These are phyloP conservation scores for Diplotaxis tenuifolia DNA, from an alignment of 345 rosid species.

Conservation along the genomic window DNA sequence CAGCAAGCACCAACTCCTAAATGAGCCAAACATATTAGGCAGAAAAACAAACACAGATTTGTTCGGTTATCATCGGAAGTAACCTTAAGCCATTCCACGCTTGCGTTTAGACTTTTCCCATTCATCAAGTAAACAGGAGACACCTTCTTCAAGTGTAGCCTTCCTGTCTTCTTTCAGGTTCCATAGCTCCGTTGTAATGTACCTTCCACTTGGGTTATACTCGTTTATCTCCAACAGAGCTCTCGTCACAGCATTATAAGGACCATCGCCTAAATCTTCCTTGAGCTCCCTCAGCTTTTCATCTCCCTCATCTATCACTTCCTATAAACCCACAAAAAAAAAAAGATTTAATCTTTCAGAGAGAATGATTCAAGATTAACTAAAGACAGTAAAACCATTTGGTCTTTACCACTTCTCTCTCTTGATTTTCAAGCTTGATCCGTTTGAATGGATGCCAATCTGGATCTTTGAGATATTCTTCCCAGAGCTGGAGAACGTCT, in stretches of 20 bases:
- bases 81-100: conserved; percentile 30
- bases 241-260: conserved; percentile 51
- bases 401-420: conserved; percentile 51
- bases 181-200: conserved; percentile 74
- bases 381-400: background rate
- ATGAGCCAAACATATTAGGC: background rate
- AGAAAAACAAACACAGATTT: background rate
- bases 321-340: conserved; percentile 13
- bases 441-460: conserved; percentile 85
- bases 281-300: conserved; percentile 58
- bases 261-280: conserved; percentile 60
- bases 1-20: background rate
- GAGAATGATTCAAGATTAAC: background rate
- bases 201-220: conserved; percentile 93
- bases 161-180: conserved; percentile 55
- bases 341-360: background rate
- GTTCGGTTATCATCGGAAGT: background rate
- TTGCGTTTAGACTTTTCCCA: conserved; percentile 46
- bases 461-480: conserved; percentile 77
- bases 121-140: conserved; percentile 44
- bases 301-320: conserved; percentile 59
- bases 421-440: conserved; percentile 44
- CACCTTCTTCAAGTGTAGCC: conserved; percentile 76
- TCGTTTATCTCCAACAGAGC: conserved; percentile 78
- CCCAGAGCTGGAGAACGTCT: conserved; percentile 86